Evolutionary conservation across 2,329 filamentous ascomycete species (phyloP).

Genomic region (Trichoderma koningii): DNA sequence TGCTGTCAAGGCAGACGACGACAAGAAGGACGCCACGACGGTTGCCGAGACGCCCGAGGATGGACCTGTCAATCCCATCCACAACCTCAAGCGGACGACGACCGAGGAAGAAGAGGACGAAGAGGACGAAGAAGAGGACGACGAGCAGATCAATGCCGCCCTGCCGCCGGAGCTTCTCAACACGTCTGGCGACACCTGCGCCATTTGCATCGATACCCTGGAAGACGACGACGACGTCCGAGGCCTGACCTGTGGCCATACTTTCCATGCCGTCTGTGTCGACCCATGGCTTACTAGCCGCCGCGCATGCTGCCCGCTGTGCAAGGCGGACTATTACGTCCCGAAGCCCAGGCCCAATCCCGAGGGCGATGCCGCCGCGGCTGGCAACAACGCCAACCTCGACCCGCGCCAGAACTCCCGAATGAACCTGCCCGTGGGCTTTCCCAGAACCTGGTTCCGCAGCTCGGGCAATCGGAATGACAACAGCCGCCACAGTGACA

Average conservation of each 20-base stretch:
- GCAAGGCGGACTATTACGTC: slow-evolving; percentile 96
- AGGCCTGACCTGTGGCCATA: slow-evolving; percentile 93
- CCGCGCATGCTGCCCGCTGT: slow-evolving; percentile 92
- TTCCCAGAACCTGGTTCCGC: slow-evolving; percentile 46
- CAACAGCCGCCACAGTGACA: background rate
- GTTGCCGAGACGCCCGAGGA: slow-evolving; percentile 25
- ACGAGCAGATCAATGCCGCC: slow-evolving; percentile 81
- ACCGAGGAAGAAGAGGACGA: slow-evolving; percentile 50
- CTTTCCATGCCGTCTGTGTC: slow-evolving; percentile 93
- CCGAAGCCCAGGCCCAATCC: slow-evolving; percentile 76
- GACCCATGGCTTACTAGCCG: slow-evolving; percentile 96
- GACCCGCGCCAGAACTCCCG: slow-evolving; percentile 47
- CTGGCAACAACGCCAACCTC: slow-evolving; percentile 33
- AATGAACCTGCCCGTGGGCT: slow-evolving; percentile 50
- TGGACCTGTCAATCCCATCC: slow-evolving; percentile 31
- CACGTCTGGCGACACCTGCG: slow-evolving; percentile 87
- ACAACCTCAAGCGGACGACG: slow-evolving; percentile 44
- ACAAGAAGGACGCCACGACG: background rate
- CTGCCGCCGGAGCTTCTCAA: slow-evolving; percentile 78
- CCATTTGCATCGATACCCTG: slow-evolving; percentile 91
- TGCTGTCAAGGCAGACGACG: slow-evolving; percentile 26
- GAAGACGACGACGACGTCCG: slow-evolving; percentile 96
- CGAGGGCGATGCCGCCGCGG: slow-evolving; percentile 32
- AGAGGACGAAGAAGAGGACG: slow-evolving; percentile 66
- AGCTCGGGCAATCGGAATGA: slow-evolving; percentile 18